Evolutionary conservation across 2,329 filamentous ascomycete genomes (phyloP).

Genomic region (Septoria linicola): DNA sequence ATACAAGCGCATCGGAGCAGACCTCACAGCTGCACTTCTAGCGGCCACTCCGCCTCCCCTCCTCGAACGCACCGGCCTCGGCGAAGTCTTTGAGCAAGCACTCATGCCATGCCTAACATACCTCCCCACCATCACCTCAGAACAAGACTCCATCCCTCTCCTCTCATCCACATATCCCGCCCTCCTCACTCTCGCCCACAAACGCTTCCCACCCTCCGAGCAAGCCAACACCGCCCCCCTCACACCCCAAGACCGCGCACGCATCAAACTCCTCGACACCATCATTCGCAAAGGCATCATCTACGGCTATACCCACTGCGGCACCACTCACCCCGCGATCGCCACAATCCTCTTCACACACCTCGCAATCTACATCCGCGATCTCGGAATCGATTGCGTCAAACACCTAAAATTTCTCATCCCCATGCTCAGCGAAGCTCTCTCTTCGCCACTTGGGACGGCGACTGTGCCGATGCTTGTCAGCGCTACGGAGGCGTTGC

Average conservation of each 20-base stretch:
- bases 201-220: conserved; percentile 40
- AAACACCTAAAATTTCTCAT: conserved; percentile 71
- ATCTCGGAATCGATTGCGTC: conserved; percentile 61
- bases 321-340: conserved; percentile 57
- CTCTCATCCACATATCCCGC: conserved; percentile 66
- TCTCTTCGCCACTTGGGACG: conserved; percentile 73
- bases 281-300: conserved; percentile 46
- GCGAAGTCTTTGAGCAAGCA: conserved; percentile 66
- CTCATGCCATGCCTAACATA: conserved; percentile 71
- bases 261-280: conserved; percentile 45
- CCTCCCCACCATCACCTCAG: conserved; percentile 74
- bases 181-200: conserved; percentile 58
- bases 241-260: conserved; percentile 38
- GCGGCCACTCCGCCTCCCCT: conserved; percentile 53
- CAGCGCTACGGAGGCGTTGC: conserved; percentile 55
- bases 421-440: conserved; percentile 62
- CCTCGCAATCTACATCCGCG: conserved; percentile 51
- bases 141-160: conserved; percentile 65
- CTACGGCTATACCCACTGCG: conserved; percentile 53
- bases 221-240: conserved; percentile 23
- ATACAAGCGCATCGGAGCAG: conserved; percentile 58
- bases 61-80: conserved; percentile 63
- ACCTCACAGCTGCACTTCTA: conserved; percentile 57
- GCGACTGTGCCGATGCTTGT: conserved; percentile 59
- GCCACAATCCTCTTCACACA: conserved; percentile 57